These are phyloP conservation scores for Pseudonitzschia delicatissima DNA, from an alignment of 108 stramenopile species.

Conservation along the genomic window DNA sequence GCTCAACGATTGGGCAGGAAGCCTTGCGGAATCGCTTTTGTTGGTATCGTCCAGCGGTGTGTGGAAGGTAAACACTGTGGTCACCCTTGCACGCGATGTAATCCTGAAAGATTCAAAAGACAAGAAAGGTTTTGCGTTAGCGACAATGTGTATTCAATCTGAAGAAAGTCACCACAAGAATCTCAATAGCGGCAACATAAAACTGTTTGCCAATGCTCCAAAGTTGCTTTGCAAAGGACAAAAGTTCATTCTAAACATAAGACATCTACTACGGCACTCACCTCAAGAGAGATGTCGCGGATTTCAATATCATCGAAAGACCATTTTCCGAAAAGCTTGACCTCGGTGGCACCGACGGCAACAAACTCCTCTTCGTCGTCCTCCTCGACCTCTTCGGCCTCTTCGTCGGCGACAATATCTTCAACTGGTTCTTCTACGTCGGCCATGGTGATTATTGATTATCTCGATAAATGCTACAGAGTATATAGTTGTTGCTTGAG, in stretches of 20 bases:
- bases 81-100: conserved; percentile 97
- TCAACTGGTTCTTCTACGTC: conserved; percentile 72
- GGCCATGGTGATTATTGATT: conserved; percentile 49
- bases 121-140: too few relatives aligned
- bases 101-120: conserved; percentile 43
- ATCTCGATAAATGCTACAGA: not conserved
- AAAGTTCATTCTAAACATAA: too few relatives aligned
- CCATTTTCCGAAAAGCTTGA: conserved; percentile 98
- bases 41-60: conserved; percentile 99
- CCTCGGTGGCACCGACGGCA: conserved; percentile 73
- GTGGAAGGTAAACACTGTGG: conserved; percentile 97
- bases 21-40: conserved; percentile 99
- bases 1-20: conserved; percentile 98
- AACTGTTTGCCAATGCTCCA: too few relatives aligned
- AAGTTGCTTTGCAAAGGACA: too few relatives aligned
- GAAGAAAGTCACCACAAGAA: too few relatives aligned
- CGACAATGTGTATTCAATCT: too few relatives aligned
- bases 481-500: not conserved
- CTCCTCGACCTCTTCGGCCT: conserved; percentile 34
- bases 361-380: conserved; percentile 82
- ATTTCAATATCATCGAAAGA: conserved; percentile 97
- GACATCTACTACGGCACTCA: conserved; percentile 24
- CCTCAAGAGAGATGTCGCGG: conserved; percentile 96
- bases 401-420: conserved; percentile 30
- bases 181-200: too few relatives aligned